Conservation (phyloP, 441 rosid genomes). For the Gossypium schwendimanii region DNA sequence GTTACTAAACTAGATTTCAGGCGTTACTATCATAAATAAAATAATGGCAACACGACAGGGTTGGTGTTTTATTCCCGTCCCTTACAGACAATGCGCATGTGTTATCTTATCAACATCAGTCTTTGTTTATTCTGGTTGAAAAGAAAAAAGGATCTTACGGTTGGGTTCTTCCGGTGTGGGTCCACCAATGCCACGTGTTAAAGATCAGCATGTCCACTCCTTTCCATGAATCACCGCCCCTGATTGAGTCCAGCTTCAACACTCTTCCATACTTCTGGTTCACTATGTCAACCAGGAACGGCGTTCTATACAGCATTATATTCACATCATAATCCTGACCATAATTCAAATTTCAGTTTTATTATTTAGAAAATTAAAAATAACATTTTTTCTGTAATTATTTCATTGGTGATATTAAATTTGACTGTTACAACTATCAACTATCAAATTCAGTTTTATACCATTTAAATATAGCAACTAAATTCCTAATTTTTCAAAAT, state of each 20-base stretch:
- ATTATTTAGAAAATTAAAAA: no score
- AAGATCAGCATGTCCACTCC: conserved; percentile 66
- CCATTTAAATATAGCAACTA: no score
- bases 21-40: not conserved
- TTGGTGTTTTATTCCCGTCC: not conserved
- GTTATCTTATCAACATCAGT: not conserved
- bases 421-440: no score
- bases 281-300: conserved; percentile 50
- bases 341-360: no score
- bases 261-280: conserved; percentile 33
- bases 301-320: conserved; percentile 45
- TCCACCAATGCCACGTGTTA: conserved; percentile 80
- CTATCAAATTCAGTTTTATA: no score
- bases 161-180: conserved; percentile 44
- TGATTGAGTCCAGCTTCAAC: conserved; percentile 52
- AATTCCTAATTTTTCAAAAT: no score
- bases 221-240: conserved; percentile 48
- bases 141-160: conserved; percentile 29
- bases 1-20: not conserved
- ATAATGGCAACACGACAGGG: not conserved
- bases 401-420: no score
- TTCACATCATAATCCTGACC: conserved; percentile 45
- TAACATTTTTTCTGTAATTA: no score
- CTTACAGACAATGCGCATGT: not conserved
- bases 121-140: not conserved